These are phyloP conservation scores for Clitopilus hobsonii DNA, from an alignment of 768 basidiomycete species.

Conservation along the genomic window DNA sequence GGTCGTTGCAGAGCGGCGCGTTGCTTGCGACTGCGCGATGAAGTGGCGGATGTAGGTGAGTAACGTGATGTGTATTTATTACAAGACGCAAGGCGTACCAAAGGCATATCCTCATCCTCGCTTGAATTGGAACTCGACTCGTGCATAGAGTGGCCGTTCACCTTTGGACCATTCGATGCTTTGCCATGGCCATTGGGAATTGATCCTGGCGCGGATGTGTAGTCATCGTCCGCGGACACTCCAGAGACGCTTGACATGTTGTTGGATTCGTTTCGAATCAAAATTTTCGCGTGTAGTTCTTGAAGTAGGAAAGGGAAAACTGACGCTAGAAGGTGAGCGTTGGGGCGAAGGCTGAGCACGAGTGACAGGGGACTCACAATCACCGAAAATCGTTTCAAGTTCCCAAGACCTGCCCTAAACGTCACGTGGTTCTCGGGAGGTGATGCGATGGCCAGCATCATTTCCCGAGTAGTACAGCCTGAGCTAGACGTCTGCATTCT, in stretches of 20 bases:
- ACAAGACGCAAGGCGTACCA: conserved; percentile 41
- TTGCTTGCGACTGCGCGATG: conserved; percentile 48
- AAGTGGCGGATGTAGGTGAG: conserved; percentile 19
- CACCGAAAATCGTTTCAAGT: conserved; percentile 1
- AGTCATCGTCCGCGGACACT: conserved; percentile 60
- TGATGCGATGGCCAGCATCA: conserved; percentile 14
- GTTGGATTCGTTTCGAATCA: neutral
- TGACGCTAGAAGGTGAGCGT: conserved; percentile 1
- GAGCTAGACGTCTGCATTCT: neutral
- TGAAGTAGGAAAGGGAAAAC: neutral
- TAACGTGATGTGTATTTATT: conserved; percentile 9
- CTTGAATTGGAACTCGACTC: conserved; percentile 48
- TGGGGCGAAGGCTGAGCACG: conserved; percentile 10
- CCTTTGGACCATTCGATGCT: conserved; percentile 35
- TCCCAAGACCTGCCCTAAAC: conserved; percentile 2
- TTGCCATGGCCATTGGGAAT: conserved; percentile 32
- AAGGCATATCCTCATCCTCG: conserved; percentile 67
- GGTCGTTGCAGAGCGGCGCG: conserved; percentile 41
- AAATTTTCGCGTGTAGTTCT: neutral
- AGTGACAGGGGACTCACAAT: conserved; percentile 4
- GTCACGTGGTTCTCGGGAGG: conserved; percentile 23
- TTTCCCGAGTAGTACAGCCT: neutral
- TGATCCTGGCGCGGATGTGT: conserved; percentile 41
- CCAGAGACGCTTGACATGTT: conserved; percentile 42
- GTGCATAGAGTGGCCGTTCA: conserved; percentile 36